Evolutionary conservation across 2,329 filamentous ascomycete genomes (phyloP).

Genomic region (Pestalotiopsis sp.): DNA sequence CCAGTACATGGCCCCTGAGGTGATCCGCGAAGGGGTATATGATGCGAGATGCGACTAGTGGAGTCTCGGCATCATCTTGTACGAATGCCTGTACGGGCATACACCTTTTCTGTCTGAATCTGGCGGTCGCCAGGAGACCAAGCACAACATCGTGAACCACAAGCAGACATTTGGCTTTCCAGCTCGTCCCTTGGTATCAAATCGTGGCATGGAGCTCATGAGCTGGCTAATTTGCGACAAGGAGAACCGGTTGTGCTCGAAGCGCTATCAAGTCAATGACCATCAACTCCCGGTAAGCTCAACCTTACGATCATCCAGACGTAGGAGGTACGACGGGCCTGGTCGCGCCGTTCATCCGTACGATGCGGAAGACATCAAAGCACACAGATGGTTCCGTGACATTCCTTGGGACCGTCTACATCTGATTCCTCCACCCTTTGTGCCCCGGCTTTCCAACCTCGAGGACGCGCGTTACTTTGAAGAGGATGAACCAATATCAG

Average conservation of each 20-base stretch:
- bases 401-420: conserved; percentile 80
- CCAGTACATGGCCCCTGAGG: conserved; percentile 98
- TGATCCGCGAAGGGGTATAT: conserved; percentile 79
- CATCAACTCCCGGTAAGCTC: conserved; percentile 20
- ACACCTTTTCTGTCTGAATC: conserved; percentile 88
- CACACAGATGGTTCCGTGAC: conserved; percentile 81
- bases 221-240: conserved; percentile 73
- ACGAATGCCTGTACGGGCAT: conserved; percentile 89
- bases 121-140: conserved; percentile 74
- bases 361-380: conserved; percentile 88
- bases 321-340: conserved; percentile 33
- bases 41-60: conserved; percentile 96
- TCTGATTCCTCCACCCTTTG: conserved; percentile 72
- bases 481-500: conserved; percentile 73
- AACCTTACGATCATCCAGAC: conserved; percentile 26
- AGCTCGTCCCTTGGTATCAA: conserved; percentile 63
- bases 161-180: conserved; percentile 73
- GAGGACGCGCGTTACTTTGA: conserved; percentile 92
- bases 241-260: conserved; percentile 75
- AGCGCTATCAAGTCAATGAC: conserved; percentile 73
- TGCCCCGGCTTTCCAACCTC: conserved; percentile 69
- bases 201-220: conserved; percentile 78
- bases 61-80: conserved; percentile 94
- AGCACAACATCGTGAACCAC: conserved; percentile 81
- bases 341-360: conserved; percentile 75